Evolutionary conservation across 805 yeast species (phyloP), one percentile per base, ranked within the genome.

Genomic region (Ascoidea rubescens): DNA sequence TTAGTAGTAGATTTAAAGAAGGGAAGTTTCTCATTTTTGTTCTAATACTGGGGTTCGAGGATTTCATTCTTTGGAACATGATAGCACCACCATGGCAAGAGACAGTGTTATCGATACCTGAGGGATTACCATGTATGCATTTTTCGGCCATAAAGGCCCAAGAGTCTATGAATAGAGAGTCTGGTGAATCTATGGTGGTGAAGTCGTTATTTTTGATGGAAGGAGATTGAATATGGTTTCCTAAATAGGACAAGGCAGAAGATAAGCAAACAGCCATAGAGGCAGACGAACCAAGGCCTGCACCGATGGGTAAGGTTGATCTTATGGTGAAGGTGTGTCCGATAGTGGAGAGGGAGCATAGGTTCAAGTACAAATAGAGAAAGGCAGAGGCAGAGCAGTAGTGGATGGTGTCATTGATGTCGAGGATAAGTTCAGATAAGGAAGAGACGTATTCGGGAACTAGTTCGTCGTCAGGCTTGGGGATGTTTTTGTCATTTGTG

Each of bases 11-110:
- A 52, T 80, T 77, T 55, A 91, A 65, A 4, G 83, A 75, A 0
- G 96, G 96, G 64, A 88, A 80, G 54, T 78, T 76, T 54, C 83
- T 72, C 77, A 86, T 80, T 17, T 81, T 73, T 7, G 83, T 78
- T 55, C 88, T 69, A n/a, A 75, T 75, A 51, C 82, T 75, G 21
- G 87, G 85, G 51, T 73, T 59, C 2, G 84, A 75, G 52, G 70
- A 68, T 16, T 68, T 61, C 60, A 59, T 61, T 54, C 95, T 77
- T 67, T 85, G 91, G 67, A 82, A 91, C 79, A 83, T 72, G 0
- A 93, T 96, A 0, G 98, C 98, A 48, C 97, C 97, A 28, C 99
- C 99, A 58, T 82, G 82, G 0, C 96, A 85, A 1, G 98, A 95
- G 49, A 91, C 97, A 0, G 96, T 89, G 62, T 93, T 93, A 65